Conservation (phyloP, 2,329 filamentous ascomycete genomes). For the Corniculantispora saksenae region DNA sequence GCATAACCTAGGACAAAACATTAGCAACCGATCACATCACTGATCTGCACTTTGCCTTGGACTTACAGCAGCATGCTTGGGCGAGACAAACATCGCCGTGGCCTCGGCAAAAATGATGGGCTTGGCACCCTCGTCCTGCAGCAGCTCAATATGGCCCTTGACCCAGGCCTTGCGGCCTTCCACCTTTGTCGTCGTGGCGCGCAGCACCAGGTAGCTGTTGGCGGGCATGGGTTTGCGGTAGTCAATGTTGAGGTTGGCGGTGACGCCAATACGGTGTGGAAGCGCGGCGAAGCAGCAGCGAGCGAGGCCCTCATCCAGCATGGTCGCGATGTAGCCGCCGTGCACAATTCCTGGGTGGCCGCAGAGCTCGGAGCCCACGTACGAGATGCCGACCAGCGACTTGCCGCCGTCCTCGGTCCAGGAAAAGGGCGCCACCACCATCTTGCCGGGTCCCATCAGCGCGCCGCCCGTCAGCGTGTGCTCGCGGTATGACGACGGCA, state of each 20-base stretch:
- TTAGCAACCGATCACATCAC: not conserved
- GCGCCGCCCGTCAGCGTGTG: constrained; percentile 83
- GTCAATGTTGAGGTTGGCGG: constrained; percentile 79
- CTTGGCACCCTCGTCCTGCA: constrained; percentile 62
- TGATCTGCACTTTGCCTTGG: too few species aligned
- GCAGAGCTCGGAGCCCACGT: constrained; percentile 78
- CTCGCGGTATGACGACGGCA: constrained; percentile 67
- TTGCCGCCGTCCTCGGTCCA: constrained; percentile 74
- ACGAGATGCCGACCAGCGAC: constrained; percentile 70
- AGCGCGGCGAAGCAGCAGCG: constrained; percentile 85
- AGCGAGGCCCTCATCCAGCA: constrained; percentile 87
- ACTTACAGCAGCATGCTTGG: constrained; percentile 76
- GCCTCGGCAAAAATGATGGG: constrained; percentile 76
- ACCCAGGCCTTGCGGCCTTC: constrained; percentile 96
- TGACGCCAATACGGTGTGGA: constrained; percentile 83
- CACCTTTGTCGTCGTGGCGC: constrained; percentile 77
- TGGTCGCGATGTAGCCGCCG: constrained; percentile 85
- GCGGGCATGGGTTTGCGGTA: constrained; percentile 82
- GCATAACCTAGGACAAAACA: not conserved
- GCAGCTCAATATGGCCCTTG: constrained; percentile 78
- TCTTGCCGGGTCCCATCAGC: constrained; percentile 70
- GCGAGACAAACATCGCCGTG: constrained; percentile 84
- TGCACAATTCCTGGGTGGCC: constrained; percentile 91
- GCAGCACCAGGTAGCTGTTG: constrained; percentile 73
- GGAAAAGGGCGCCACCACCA: constrained; percentile 78